These are phyloP conservation scores for Globisporangium cystogenes DNA, from an alignment of 352 stramenopile genomes.

Conservation along the genomic window DNA sequence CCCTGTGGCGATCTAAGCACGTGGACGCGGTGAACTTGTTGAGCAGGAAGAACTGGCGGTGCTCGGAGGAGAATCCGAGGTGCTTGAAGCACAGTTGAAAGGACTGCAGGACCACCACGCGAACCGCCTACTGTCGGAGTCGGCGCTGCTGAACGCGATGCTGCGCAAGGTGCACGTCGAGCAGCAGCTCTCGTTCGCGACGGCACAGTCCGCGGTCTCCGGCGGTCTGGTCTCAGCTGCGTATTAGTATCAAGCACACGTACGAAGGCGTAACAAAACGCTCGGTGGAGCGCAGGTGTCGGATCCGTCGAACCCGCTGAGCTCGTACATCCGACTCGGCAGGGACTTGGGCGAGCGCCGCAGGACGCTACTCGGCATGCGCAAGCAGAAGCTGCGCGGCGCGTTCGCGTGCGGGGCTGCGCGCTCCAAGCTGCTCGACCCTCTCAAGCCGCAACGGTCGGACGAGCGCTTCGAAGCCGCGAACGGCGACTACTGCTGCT, in stretches of 20 bases:
- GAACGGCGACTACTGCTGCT: conserved; percentile 27
- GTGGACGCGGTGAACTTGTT: background rate
- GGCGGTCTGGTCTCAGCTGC: conserved; percentile 15
- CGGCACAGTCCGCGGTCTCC: conserved; percentile 25
- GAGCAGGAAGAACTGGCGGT: background rate
- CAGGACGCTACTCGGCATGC: background rate
- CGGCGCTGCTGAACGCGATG: background rate
- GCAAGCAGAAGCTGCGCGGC: conserved; percentile 2
- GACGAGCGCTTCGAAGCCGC: conserved; percentile 17
- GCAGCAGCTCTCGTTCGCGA: conserved; percentile 25
- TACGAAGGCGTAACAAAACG: background rate
- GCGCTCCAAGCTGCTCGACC: conserved; percentile 3
- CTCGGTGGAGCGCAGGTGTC: background rate
- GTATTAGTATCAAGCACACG: background rate
- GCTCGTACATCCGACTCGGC: conserved; percentile 38
- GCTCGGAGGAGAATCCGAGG: background rate
- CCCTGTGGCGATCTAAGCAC: background rate
- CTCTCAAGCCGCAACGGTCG: conserved; percentile 22
- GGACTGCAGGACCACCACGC: background rate
- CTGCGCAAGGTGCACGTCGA: conserved; percentile 23
- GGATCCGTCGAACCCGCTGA: conserved; percentile 14
- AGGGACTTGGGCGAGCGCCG: conserved; percentile 15
- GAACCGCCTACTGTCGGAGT: conserved; percentile 9
- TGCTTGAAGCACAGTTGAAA: background rate
- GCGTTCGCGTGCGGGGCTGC: background rate